These are phyloP conservation scores for Ulota crispa DNA, from an alignment of 225 moss, liverwort and hornwort species.

Conservation along the genomic window DNA sequence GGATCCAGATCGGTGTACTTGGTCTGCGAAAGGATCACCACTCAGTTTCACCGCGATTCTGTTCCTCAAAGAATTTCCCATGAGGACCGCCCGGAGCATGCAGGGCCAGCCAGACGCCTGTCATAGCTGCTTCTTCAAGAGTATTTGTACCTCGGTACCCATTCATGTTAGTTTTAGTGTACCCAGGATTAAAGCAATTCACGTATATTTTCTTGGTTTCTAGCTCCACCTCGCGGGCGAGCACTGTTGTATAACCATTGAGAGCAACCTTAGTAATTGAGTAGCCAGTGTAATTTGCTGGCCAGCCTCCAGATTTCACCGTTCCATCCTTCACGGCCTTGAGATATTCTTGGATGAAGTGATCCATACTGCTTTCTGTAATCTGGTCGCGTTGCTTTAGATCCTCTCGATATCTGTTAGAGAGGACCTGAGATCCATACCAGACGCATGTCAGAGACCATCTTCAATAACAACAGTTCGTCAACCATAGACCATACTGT, in stretches of 20 bases:
- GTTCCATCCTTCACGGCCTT: neutral
- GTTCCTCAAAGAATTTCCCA: slow-evolving; percentile 6
- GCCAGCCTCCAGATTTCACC: slow-evolving; percentile 9
- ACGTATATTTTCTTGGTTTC: slow-evolving; percentile 20
- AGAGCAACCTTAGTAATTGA: slow-evolving; percentile 3
- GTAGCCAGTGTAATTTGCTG: rapidly evolving
- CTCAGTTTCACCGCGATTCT: neutral
- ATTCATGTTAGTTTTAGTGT: slow-evolving; percentile 5
- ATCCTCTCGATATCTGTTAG: slow-evolving; percentile 25
- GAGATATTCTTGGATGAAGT: neutral
- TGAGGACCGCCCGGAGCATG: slow-evolving; percentile 32
- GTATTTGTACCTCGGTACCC: neutral
- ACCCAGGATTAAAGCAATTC: slow-evolving; percentile 28
- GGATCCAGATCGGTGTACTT: neutral
- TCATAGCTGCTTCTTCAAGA: slow-evolving; percentile 18
- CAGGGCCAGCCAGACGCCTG: slow-evolving; percentile 34
- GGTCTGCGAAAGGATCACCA: neutral
- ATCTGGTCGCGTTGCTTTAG: slow-evolving; percentile 9
- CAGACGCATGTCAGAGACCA: neutral
- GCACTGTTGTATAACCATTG: slow-evolving; percentile 20
- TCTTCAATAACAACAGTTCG: too few species aligned
- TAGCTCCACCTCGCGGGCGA: slow-evolving; percentile 18
- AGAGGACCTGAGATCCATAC: neutral
- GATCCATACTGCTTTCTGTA: slow-evolving; percentile 18
- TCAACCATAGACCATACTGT: too few species aligned